Evolutionary conservation across 176 grass and related monocot species (phyloP), one percentile per base, ranked within the genome.

Genomic region (Secale cereale): DNA sequence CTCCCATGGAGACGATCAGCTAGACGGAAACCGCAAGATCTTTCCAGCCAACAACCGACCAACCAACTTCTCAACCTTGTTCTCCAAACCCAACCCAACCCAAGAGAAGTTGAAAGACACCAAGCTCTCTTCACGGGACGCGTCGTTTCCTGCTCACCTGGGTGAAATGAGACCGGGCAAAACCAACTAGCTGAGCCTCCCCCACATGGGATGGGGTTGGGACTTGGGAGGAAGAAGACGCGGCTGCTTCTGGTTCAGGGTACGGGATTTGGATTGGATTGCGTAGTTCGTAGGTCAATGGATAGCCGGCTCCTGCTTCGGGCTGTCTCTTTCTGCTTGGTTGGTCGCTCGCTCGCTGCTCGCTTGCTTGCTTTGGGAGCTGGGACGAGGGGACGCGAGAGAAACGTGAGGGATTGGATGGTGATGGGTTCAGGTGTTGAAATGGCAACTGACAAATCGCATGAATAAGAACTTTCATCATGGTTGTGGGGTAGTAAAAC

Each of bases 251-350:
- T 50, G 73, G 83, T 27, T 85, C 82, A 77, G 33, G 70, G 36
- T 39, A 27, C 12, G 40, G 80, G 80, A 57, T 70, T 67, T 15
- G 28, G 77, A 27, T 50, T 22, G 54, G 32, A 50, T 25, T 29
- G 54, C 40, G 37, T 23, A 13, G 65, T 25, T 81, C 30, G 32
- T 29, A 60, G 37, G 83, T 82, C 82, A 89, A 81, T 50, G 85
- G 57, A 61, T 10, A 60, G 82, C 70, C 57, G 57, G 57, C 48
- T 7, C 48, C 25, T 74, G 71, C 71, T 74, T 48, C 40, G 43
- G 45, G 16, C 48, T 37, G 82, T 89, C 87, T 70, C 48, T 81
- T 60, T 89, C 82, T 50, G 29, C 48, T 59, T 77, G 82, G 78
- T 81, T 85, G 78, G 78, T 86, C 62, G 26, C 72, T 54, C 62